Evolutionary conservation across 495 filamentous ascomycete species (phyloP).

Genomic region (Lasiosphaeria ovina): DNA sequence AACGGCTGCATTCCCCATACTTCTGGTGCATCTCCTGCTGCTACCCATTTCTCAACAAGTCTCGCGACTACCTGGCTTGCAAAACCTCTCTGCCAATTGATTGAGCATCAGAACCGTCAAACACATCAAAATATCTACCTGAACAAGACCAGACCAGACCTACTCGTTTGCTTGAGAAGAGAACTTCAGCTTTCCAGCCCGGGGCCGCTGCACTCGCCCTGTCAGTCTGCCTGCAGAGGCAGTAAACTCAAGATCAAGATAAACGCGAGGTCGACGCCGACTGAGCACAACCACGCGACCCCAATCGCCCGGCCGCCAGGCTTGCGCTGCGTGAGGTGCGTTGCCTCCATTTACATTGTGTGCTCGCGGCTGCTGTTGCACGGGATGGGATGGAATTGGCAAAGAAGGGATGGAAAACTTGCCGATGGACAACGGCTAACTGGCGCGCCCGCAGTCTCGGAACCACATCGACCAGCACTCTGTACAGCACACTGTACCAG

Average conservation of each 20-base stretch:
- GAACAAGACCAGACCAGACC: not conserved
- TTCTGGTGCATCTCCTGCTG: slow-evolving; percentile 13
- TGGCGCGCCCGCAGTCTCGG: slow-evolving; percentile 47
- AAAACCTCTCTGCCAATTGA: slow-evolving; percentile 9
- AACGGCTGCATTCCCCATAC: slow-evolving; percentile 19
- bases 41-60: slow-evolving; percentile 13
- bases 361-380: not conserved
- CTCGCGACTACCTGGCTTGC: slow-evolving; percentile 2
- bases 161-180: not conserved
- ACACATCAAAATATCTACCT: not conserved
- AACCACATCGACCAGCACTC: slow-evolving; percentile 47
- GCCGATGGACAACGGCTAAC: slow-evolving; percentile 7
- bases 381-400: too few relatives aligned
- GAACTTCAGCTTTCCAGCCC: not conserved
- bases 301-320: slow-evolving; percentile 61
- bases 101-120: slow-evolving; percentile 1
- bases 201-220: slow-evolving; percentile 4
- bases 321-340: slow-evolving; percentile 74
- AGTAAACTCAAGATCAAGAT: not conserved
- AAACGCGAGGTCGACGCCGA: slow-evolving; percentile 23
- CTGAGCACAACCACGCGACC: slow-evolving; percentile 42
- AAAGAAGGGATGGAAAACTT: too few relatives aligned
- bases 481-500: slow-evolving; percentile 18
- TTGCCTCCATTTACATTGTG: slow-evolving; percentile 1
- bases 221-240: slow-evolving; percentile 19